Evolutionary conservation across 2,329 filamentous ascomycete genomes (phyloP).

Genomic region (Gnomoniopsis sp.): DNA sequence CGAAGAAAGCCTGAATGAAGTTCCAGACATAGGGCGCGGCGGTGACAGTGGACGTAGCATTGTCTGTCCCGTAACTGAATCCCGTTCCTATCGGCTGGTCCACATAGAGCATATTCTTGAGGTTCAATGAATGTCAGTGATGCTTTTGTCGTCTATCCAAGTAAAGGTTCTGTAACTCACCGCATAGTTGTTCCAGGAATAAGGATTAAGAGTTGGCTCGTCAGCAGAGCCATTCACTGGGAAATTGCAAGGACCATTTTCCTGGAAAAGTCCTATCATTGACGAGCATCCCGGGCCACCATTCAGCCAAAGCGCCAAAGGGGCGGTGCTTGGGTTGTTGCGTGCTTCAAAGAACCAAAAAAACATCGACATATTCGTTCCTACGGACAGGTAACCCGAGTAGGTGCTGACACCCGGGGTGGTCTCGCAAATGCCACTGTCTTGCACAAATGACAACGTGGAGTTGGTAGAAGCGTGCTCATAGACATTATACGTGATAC

Average conservation of each 20-base stretch:
- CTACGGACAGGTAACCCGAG: slow-evolving; percentile 12
- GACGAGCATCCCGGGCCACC: slow-evolving; percentile 56
- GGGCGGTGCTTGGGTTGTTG: slow-evolving; percentile 27
- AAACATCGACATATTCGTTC: slow-evolving; percentile 12
- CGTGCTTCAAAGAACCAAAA: slow-evolving; percentile 35
- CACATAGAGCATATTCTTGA: slow-evolving; percentile 49
- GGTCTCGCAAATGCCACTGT: slow-evolving; percentile 13
- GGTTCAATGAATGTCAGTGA: too few species aligned
- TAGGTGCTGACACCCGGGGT: slow-evolving; percentile 11
- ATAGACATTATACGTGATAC: slow-evolving; percentile 7
- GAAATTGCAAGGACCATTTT: slow-evolving; percentile 45
- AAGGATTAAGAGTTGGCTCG: slow-evolving; percentile 24
- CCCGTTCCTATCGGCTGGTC: slow-evolving; percentile 54
- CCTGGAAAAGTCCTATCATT: slow-evolving; percentile 47
- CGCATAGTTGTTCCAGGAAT: too few species aligned
- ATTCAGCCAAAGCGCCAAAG: slow-evolving; percentile 55
- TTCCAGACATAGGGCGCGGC: slow-evolving; percentile 13
- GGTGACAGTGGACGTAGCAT: slow-evolving; percentile 12
- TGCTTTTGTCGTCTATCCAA: slow-evolving; percentile 27
- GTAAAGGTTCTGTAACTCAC: slow-evolving; percentile 34
- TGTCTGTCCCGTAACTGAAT: slow-evolving; percentile 29
- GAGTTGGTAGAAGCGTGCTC: slow-evolving; percentile 1
- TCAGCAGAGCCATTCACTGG: slow-evolving; percentile 31
- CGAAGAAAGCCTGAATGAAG: slow-evolving; percentile 13
- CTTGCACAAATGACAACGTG: not conserved